Percentiles rank a stretch among this genome's conserved stretches.
Evolutionary conservation across 179 eudicot species (phyloP).

Genomic region (Beta macrorhiza): DNA sequence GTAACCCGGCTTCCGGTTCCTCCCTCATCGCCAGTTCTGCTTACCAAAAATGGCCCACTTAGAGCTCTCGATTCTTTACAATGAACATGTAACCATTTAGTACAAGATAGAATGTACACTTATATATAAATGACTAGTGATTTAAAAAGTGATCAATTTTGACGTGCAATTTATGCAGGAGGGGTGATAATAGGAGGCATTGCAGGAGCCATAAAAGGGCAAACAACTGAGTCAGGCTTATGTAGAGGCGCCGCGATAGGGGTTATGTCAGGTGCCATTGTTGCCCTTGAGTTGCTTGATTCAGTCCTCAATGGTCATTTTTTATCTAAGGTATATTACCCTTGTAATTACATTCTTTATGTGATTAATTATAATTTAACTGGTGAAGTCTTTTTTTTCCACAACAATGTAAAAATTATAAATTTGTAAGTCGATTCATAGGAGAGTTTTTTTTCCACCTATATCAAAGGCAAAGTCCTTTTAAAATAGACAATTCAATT

Average conservation of each 20-base stretch:
- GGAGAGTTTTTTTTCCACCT: neutral
- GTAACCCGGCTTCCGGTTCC: no score
- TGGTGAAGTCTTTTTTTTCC: neutral
- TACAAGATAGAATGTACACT: neutral
- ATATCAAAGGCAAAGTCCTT: neutral
- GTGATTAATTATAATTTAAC: neutral
- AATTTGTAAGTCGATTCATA: neutral
- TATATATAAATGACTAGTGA: neutral
- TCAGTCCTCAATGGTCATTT: slow-evolving; percentile 58
- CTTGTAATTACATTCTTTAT: neutral
- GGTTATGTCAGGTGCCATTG: slow-evolving; percentile 68
- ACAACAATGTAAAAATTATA: neutral
- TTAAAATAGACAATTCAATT: neutral
- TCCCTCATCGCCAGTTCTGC: no score
- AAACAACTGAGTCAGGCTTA: slow-evolving; percentile 83
- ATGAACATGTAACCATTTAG: no score
- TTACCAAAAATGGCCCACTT: no score
- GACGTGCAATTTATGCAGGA: slow-evolving; percentile 36
- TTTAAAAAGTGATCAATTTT: neutral
- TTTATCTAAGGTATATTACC: slow-evolving; percentile 56
- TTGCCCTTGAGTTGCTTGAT: slow-evolving; percentile 71
- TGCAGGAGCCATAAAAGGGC: slow-evolving; percentile 86
- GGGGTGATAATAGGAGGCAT: slow-evolving; percentile 73
- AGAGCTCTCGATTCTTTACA: neutral
- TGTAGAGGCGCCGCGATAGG: slow-evolving; percentile 77